Evolutionary conservation across 768 basidiomycete species (phyloP).

Genomic region (Serendipita sp.): DNA sequence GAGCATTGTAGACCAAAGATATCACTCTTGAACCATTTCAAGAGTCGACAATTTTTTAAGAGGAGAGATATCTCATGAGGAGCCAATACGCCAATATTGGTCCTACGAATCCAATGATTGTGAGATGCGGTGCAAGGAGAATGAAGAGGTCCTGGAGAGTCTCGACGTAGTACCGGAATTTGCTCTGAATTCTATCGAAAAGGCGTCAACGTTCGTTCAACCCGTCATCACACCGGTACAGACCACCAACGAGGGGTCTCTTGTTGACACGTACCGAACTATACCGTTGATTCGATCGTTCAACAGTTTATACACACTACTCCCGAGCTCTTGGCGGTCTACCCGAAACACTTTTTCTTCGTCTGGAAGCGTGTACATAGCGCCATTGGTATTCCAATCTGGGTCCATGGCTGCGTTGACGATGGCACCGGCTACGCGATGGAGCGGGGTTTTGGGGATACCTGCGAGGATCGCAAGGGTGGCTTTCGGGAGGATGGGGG

Average conservation of each 20-base stretch:
- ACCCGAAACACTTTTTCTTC: constrained; percentile 35
- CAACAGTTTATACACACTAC: constrained; percentile 39
- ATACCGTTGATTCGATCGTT: constrained; percentile 16
- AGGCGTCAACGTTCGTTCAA: neutral
- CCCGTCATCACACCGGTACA: neutral
- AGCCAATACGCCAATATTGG: neutral
- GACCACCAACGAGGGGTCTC: too few species aligned
- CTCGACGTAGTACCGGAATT: neutral
- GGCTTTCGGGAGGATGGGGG: constrained; percentile 27
- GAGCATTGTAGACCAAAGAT: too few species aligned
- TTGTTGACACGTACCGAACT: neutral
- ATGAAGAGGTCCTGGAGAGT: neutral
- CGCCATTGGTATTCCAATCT: constrained; percentile 29
- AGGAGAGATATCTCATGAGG: neutral
- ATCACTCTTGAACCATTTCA: neutral
- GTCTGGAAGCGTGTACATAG: constrained; percentile 33
- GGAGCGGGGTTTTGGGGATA: constrained; percentile 32
- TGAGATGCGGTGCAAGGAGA: neutral
- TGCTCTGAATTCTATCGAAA: neutral
- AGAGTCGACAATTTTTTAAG: neutral
- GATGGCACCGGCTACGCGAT: constrained; percentile 36
- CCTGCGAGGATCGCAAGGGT: constrained; percentile 33
- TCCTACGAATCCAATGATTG: neutral
- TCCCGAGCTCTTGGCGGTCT: constrained; percentile 25
- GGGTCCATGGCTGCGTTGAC: constrained; percentile 35